phyloP scores from a whole-genome alignment of 768 basidiomycete genomes.

The Symmetrospora coprosmae region DNA sequence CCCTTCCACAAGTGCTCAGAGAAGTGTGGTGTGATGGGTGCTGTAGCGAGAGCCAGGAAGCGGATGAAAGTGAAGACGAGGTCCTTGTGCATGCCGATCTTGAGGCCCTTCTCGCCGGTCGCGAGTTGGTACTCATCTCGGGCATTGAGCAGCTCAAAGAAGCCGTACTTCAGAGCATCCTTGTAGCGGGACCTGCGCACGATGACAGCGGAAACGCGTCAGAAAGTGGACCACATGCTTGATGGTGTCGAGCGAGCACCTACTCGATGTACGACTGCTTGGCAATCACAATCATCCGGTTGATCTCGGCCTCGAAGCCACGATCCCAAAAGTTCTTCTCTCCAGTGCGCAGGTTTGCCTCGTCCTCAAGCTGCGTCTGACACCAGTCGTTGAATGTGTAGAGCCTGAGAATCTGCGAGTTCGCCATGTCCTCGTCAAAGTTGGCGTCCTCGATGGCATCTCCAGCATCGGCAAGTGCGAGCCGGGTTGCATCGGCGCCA shows the following conservation, averaged over 20 bases:
- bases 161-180: constrained; percentile 83
- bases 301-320: constrained; percentile 82
- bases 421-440: constrained; percentile 96
- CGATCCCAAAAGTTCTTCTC: constrained; percentile 64
- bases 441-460: constrained; percentile 97
- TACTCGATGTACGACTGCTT: constrained; percentile 69
- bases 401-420: constrained; percentile 84
- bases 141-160: constrained; percentile 81
- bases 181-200: constrained; percentile 71
- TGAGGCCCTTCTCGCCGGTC: constrained; percentile 41
- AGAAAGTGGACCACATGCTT: neutral
- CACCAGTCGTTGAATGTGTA: constrained; percentile 86
- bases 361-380: constrained; percentile 66
- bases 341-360: constrained; percentile 58
- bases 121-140: constrained; percentile 96
- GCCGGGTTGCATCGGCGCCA: constrained; percentile 83
- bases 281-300: constrained; percentile 66
- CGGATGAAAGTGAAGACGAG: constrained; percentile 76
- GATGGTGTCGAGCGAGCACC: constrained; percentile 35
- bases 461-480: constrained; percentile 88
- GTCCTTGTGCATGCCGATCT: constrained; percentile 68
- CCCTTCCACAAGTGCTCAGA: constrained; percentile 76
- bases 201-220: neutral
- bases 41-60: constrained; percentile 59
- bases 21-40: constrained; percentile 84